These are phyloP conservation scores for Apiospora hydei DNA, from an alignment of 2,329 filamentous ascomycete species.

Conservation along the genomic window DNA sequence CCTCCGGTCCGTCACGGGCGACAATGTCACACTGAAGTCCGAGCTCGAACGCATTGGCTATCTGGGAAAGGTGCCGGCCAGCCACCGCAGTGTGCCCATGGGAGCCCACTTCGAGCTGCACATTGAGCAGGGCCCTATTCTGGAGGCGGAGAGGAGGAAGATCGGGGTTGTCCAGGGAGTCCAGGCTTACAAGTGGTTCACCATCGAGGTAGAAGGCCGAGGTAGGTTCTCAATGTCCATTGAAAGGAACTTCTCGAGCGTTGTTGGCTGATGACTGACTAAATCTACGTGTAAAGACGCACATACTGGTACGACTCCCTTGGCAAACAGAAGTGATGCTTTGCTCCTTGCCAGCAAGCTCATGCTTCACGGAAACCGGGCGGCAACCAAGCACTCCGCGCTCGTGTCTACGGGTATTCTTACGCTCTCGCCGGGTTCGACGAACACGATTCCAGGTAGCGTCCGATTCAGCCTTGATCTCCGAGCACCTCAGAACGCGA, in stretches of 20 bases:
- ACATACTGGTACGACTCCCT: constrained; percentile 78
- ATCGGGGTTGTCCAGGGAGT: constrained; percentile 76
- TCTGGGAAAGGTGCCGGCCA: constrained; percentile 64
- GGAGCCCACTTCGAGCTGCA: constrained; percentile 84
- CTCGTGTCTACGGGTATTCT: constrained; percentile 76
- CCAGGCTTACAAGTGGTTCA: constrained; percentile 79
- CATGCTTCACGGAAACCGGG: constrained; percentile 70
- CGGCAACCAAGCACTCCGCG: constrained; percentile 65
- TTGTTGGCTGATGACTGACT: neutral
- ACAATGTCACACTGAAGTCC: constrained; percentile 68
- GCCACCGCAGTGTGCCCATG: constrained; percentile 66
- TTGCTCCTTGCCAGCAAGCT: constrained; percentile 71
- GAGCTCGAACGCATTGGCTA: constrained; percentile 78
- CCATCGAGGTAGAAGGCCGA: constrained; percentile 68
- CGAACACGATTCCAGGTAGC: constrained; percentile 75
- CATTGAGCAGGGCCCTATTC: constrained; percentile 82
- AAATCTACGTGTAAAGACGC: constrained; percentile 52
- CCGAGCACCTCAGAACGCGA: constrained; percentile 61
- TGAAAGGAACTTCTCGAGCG: neutral
- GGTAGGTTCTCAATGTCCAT: constrained; percentile 32
- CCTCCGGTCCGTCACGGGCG: constrained; percentile 67
- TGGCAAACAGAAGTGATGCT: constrained; percentile 71
- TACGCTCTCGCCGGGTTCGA: constrained; percentile 69
- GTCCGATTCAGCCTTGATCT: constrained; percentile 76
- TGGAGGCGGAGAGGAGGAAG: constrained; percentile 69